A percentile compares a stretch with the other conserved stretches of the same genome.
Conservation (phyloP, 352 stramenopile genomes). For the Bremia lactucae region DNA sequence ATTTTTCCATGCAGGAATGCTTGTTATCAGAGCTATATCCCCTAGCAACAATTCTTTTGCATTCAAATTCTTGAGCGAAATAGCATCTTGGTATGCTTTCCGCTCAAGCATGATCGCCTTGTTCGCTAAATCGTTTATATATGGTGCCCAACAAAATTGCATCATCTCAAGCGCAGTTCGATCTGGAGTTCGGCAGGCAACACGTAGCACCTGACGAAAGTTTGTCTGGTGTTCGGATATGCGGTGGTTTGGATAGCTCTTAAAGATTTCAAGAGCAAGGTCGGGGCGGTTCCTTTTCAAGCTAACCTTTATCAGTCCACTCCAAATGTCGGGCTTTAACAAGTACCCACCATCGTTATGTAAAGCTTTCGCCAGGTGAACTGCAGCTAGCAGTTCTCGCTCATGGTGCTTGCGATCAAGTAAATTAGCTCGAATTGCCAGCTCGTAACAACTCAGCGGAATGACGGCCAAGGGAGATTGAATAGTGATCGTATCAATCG, state of each 20-base stretch:
- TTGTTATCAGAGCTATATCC: conserved; percentile 3
- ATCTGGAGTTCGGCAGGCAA: conserved; percentile 18
- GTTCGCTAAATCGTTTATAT: conserved; percentile 12
- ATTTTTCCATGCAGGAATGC: conserved; percentile 9
- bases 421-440: conserved; percentile 27
- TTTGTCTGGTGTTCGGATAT: conserved; percentile 26
- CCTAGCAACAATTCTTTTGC: conserved; percentile 5
- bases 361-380: conserved; percentile 25
- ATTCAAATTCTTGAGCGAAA: conserved; percentile 8
- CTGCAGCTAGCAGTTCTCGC: conserved; percentile 23
- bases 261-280: conserved; percentile 31
- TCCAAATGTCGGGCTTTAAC: conserved; percentile 32
- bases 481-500: conserved; percentile 22
- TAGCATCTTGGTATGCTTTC: conserved; percentile 12
- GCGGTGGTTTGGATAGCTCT: conserved; percentile 24
- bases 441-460: conserved; percentile 25
- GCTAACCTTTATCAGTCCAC: conserved; percentile 34
- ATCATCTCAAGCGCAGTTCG: conserved; percentile 34
- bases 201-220: conserved; percentile 33
- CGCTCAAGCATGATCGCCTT: conserved; percentile 11
- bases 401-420: conserved; percentile 15
- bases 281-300: conserved; percentile 25
- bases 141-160: conserved; percentile 20
- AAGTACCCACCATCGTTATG: conserved; percentile 29
- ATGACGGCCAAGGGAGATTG: conserved; percentile 18